Conservation (phyloP, 129 eudicot species). For the Mikania micrantha region DNA sequence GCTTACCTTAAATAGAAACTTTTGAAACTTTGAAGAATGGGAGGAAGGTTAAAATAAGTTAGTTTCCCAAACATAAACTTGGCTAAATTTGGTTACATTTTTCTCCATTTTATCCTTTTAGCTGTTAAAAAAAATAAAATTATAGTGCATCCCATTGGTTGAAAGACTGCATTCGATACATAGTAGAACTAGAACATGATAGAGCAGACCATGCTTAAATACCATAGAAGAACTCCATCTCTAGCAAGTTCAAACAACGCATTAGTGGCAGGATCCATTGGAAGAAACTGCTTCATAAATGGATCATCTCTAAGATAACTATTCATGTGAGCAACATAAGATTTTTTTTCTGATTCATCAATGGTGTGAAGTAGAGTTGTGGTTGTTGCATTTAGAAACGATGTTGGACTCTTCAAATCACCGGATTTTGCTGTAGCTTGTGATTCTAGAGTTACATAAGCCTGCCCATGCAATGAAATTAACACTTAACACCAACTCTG, state of each 20-base stretch:
- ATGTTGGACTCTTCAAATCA: conserved; percentile 45
- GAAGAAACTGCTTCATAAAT: conserved; percentile 90
- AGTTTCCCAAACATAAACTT: too few relatives aligned
- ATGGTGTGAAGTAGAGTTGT: conserved; percentile 87
- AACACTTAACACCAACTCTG: not conserved
- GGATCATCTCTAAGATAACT: conserved; percentile 93
- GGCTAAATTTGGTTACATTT: too few relatives aligned
- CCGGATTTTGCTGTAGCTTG: conserved; percentile 51
- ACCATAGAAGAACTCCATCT: conserved; percentile 99
- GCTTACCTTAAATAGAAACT: not conserved
- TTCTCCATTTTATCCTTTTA: too few relatives aligned
- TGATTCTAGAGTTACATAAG: conserved; percentile 58
- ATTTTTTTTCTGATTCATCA: conserved; percentile 66
- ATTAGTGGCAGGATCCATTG: conserved; percentile 69
- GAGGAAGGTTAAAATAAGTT: not conserved
- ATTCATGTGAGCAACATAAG: conserved; percentile 92
- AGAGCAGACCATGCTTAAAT: conserved; percentile 24
- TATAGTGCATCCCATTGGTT: too few relatives aligned
- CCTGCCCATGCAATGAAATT: conserved; percentile 44
- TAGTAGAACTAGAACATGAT: conserved; percentile 6
- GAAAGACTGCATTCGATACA: not conserved
- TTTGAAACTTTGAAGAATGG: not conserved
- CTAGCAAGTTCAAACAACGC: conserved; percentile 80
- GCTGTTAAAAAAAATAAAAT: too few relatives aligned
- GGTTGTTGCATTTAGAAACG: conserved; percentile 75